phyloP scores from a whole-genome alignment of 2,329 filamentous ascomycete species.

The Epichloe amarillans region DNA sequence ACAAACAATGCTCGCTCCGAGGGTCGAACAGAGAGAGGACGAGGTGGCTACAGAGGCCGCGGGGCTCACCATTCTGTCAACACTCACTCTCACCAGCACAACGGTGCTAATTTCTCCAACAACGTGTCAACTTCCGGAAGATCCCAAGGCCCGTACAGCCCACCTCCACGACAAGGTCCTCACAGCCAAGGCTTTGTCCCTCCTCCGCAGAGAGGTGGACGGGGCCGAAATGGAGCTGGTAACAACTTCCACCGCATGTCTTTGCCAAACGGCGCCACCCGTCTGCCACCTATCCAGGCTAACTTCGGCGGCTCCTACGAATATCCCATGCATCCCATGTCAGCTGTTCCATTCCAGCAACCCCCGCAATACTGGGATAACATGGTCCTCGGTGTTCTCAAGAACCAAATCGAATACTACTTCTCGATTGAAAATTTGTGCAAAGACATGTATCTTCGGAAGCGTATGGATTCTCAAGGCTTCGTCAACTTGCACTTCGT shows the following conservation, averaged over 20 bases:
- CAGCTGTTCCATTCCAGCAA: conserved; percentile 21
- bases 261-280: conserved; percentile 21
- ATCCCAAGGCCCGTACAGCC: conserved; percentile 29
- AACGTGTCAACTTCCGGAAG: conserved; percentile 22
- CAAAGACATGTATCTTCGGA: conserved; percentile 81
- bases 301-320: conserved; percentile 23
- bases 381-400: conserved; percentile 28
- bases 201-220: conserved; percentile 21
- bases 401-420: conserved; percentile 68
- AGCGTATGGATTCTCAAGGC: conserved; percentile 89
- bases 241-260: conserved; percentile 27
- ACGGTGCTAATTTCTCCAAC: conserved; percentile 17
- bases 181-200: conserved; percentile 23
- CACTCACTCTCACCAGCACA: conserved; percentile 22
- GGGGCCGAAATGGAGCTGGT: conserved; percentile 19
- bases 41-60: conserved; percentile 32
- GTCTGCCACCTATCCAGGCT: conserved; percentile 24
- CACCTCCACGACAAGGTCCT: conserved; percentile 27
- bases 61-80: conserved; percentile 28
- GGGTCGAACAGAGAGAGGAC: conserved; percentile 26
- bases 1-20: conserved; percentile 22
- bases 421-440: conserved; percentile 92
- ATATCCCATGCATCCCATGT: conserved; percentile 27
- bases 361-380: conserved; percentile 41
- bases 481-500: conserved; percentile 75